These are phyloP conservation scores for Diaporthe longicolla DNA, from an alignment of 2,329 filamentous ascomycete species.

Conservation along the genomic window DNA sequence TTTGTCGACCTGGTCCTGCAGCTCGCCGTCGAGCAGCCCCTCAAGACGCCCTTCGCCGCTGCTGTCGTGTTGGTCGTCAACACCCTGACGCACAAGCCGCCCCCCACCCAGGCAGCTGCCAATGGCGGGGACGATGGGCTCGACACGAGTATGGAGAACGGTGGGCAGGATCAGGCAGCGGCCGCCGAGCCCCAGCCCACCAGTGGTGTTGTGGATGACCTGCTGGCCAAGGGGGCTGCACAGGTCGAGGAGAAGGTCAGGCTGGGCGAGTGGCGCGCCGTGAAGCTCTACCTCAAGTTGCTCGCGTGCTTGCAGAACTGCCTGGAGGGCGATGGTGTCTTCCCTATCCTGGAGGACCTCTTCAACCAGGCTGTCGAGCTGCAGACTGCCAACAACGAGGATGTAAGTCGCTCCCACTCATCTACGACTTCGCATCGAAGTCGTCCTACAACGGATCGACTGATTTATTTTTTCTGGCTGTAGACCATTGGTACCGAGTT, in stretches of 20 bases:
- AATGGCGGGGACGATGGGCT: constrained; percentile 35
- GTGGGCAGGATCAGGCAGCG: constrained; percentile 3
- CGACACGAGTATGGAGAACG: constrained; percentile 41
- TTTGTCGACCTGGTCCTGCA: constrained; percentile 83
- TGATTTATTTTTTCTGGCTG: constrained; percentile 25
- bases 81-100: constrained; percentile 63
- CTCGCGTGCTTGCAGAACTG: constrained; percentile 87
- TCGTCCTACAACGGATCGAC: not conserved
- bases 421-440: not conserved
- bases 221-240: constrained; percentile 74
- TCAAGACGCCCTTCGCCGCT: constrained; percentile 97
- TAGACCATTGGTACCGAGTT: constrained; percentile 84
- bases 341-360: constrained; percentile 88
- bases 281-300: constrained; percentile 92
- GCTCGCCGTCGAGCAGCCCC: constrained; percentile 88
- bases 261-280: constrained; percentile 86
- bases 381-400: constrained; percentile 92
- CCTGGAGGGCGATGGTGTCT: constrained; percentile 87
- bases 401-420: constrained; percentile 70
- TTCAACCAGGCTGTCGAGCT: constrained; percentile 92
- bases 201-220: constrained; percentile 76
- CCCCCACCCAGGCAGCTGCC: constrained; percentile 57
- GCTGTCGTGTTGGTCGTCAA: constrained; percentile 87
- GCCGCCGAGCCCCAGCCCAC: constrained; percentile 36
- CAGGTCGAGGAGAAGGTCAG: constrained; percentile 77